Evolutionary conservation across 2,329 filamentous ascomycete genomes (phyloP), one percentile per base, ranked within the genome.

Genomic region (Chaetomiaceae sp.): DNA sequence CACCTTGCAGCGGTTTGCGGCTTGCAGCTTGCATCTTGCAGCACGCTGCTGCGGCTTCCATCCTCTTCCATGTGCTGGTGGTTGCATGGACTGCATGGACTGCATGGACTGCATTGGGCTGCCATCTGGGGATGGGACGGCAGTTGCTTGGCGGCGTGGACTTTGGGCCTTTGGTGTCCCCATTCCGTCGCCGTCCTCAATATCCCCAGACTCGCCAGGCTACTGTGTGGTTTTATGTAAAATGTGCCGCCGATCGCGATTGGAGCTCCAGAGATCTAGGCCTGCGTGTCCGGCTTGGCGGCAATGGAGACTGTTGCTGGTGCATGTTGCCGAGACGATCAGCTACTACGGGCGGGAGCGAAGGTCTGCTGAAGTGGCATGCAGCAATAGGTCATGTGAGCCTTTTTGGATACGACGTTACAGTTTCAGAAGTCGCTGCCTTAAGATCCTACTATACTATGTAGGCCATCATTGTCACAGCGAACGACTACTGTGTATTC

Each of bases 341-440:
- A 51, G 25, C 48, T n/a, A n/a, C n/a, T n/a, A 51, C 16, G 30
- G 30, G 30, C 20, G 21, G 38, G 20, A 44, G 14, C 18, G 20
- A 44, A n/a, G 10, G 21, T 27, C 29, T 18, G 29, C 13, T 42
- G 20, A 32, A 33, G 34, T 43, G 51, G 44, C 37, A 36, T 44
- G 23, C 37, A 33, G 27, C 37, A 7, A 21, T 14, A 23, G 47
- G 36, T 57, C 55, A 55, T 49, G 55, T 57, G 52, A 53, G 51
- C 21, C 14, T 29, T 14, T 25, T 14, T 48, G 30, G 23, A 49
- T 55, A 47, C 53, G 27, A 53, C 42, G 46, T 53, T 41, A 49
- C 34, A 40, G 29, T 34, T 36, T 38, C 42, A 7, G 37, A 20
- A 23, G n/a, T n/a, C n/a, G n/a, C n/a, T n/a, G n/a, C n/a, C n/a